Evolutionary conservation across 2,329 filamentous ascomycete genomes (phyloP).

Genomic region (Phyllosticta capitalensis): DNA sequence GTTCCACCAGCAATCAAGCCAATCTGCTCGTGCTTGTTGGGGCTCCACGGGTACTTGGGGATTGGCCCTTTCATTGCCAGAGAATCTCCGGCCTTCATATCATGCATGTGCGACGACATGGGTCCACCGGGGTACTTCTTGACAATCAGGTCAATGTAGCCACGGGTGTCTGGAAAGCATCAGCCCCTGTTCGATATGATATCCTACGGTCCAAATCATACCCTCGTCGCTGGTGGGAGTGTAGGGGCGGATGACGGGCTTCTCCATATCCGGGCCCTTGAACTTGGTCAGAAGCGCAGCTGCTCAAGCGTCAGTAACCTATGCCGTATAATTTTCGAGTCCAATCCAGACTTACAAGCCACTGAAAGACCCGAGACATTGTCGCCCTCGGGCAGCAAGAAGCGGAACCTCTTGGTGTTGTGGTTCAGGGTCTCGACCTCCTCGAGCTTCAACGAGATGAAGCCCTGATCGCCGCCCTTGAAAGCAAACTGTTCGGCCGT

Average conservation of each 20-base stretch:
- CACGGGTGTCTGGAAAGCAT: conserved; percentile 50
- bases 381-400: conserved; percentile 75
- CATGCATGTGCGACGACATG: conserved; percentile 86
- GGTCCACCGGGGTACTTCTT: conserved; percentile 86
- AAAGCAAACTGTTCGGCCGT: conserved; percentile 47
- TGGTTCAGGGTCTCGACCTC: conserved; percentile 74
- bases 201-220: conserved; percentile 29
- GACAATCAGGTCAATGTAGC: conserved; percentile 79
- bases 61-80: conserved; percentile 93
- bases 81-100: conserved; percentile 68
- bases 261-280: conserved; percentile 72
- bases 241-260: conserved; percentile 84
- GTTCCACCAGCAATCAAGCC: conserved; percentile 87
- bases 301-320: conserved; percentile 18
- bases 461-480: conserved; percentile 82
- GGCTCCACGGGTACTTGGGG: conserved; percentile 80
- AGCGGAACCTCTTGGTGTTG: conserved; percentile 90
- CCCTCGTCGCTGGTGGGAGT: conserved; percentile 84
- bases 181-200: neutral
- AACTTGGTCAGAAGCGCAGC: conserved; percentile 82
- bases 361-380: conserved; percentile 73
- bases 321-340: neutral
- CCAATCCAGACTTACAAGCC: conserved; percentile 47
- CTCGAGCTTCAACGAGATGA: conserved; percentile 69
- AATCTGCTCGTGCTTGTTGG: conserved; percentile 91